Conservation (phyloP, 2,329 filamentous ascomycete species). For the Ophioceras dolichostomum region DNA sequence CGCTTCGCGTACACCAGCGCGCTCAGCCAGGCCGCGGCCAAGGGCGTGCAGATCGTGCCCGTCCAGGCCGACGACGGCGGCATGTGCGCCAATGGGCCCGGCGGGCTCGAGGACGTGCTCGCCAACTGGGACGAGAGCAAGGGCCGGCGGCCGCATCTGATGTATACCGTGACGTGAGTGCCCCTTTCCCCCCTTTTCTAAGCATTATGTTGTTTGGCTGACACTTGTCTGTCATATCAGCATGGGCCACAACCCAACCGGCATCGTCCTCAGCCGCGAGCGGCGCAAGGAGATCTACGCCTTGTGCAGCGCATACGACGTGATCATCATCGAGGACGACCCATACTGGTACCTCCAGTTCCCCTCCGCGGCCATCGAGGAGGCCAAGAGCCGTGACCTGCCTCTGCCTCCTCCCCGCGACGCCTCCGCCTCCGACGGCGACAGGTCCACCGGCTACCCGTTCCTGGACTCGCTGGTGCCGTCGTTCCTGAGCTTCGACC, state of each 20-base stretch:
- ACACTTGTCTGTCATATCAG: no score
- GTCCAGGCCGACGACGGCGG: slow-evolving; percentile 69
- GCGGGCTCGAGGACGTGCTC: slow-evolving; percentile 66
- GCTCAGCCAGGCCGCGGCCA: slow-evolving; percentile 51
- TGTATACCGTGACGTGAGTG: slow-evolving; percentile 83
- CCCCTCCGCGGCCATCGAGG: slow-evolving; percentile 49
- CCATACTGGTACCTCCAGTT: slow-evolving; percentile 95
- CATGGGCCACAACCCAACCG: slow-evolving; percentile 85
- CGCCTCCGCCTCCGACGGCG: slow-evolving; percentile 14
- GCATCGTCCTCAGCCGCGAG: slow-evolving; percentile 58
- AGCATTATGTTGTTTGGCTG: no score
- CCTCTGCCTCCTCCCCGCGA: slow-evolving; percentile 18
- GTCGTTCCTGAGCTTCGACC: slow-evolving; percentile 70
- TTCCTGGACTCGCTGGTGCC: slow-evolving; percentile 78
- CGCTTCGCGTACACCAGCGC: slow-evolving; percentile 72
- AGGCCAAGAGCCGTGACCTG: slow-evolving; percentile 33
- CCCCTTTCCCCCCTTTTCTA: neutral
- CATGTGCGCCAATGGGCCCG: slow-evolving; percentile 62
- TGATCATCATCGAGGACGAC: slow-evolving; percentile 88
- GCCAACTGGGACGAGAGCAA: slow-evolving; percentile 67
- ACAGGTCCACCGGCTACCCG: slow-evolving; percentile 47
- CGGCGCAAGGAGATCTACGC: slow-evolving; percentile 70
- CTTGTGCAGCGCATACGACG: slow-evolving; percentile 70
- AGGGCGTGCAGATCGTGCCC: slow-evolving; percentile 60
- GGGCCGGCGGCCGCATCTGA: slow-evolving; percentile 66